Base-by-base conservation (phyloP, 1,284 basidiomycete genomes). In the Gymnopus androsaceus region DNA sequence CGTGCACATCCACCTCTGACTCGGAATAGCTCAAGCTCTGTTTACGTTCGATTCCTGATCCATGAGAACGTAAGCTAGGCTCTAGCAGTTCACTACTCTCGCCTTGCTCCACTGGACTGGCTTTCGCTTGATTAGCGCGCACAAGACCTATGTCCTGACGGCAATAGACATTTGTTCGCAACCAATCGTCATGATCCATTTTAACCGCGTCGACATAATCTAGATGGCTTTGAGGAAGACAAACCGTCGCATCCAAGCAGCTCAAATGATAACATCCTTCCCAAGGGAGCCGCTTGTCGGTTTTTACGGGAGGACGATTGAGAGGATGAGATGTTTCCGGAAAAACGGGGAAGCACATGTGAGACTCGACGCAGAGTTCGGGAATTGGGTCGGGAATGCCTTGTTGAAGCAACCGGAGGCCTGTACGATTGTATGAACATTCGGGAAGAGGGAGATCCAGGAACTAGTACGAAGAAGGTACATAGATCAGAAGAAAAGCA, bases 161-260 rank as follows among this genome's bases (percentile, higher is more conserved):
- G n/a, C n/a, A n/a, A n/a, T n/a, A n/a, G n/a, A n/a, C n/a, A n/a
- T n/a, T n/a, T n/a, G n/a, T n/a, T n/a, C n/a, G n/a, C n/a, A n/a
- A n/a, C n/a, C n/a, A n/a, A n/a, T n/a, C n/a, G n/a, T n/a, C n/a
- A n/a, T n/a, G n/a, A n/a, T n/a, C n/a, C 37, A 40, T 40, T n/a
- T 40, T 8, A n/a, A n/a, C 14, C 54, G 60, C 67, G 8, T 19
- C 56, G 1, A 63, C 57, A 0, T 67, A 67, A 38, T 52, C 56
- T 54, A 4, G 56, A 45, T 3, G 55, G 62, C 19, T 67, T 64
- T 15, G 19, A n/a, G 3, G 46, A 27, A 30, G n/a, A 30, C 7
- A 27, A 27, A 50, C 21, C 38, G 23, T n/a, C 41, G 15, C 23
- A 17, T 44, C 41, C 11, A 14, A 9, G 2, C 15, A 23, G 1